These are phyloP conservation scores for Raphidocelis subcapitata DNA, from an alignment of 139 green algal species.

Conservation along the genomic window DNA sequence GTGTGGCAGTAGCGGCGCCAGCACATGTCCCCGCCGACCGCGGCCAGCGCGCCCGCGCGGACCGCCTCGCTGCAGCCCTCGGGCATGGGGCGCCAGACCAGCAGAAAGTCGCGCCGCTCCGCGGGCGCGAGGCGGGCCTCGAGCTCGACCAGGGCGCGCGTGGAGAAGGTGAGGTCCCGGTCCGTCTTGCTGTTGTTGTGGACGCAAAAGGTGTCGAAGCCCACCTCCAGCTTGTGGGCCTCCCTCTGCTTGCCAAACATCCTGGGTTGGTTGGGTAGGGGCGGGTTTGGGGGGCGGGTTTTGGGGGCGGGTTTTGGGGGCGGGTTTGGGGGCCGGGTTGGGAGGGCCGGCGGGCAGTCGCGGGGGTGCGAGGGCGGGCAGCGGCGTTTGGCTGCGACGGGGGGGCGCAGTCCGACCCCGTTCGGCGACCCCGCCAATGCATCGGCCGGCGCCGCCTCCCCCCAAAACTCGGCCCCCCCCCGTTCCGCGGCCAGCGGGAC, in stretches of 20 bases:
- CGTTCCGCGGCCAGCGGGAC: too few species aligned
- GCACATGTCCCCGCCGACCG: neutral
- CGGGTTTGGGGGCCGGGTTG: too few species aligned
- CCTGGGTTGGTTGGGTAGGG: too few species aligned
- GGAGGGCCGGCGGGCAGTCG: too few species aligned
- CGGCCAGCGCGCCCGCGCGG: neutral
- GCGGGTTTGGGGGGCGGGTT: too few species aligned
- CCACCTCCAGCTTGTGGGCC: constrained; percentile 18
- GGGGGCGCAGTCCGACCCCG: too few species aligned
- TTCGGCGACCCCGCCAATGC: too few species aligned
- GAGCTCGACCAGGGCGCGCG: constrained; percentile 7
- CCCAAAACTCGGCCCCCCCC: too few species aligned
- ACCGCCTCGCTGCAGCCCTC: neutral
- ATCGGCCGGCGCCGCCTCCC: too few species aligned
- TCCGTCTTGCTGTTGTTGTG: constrained; percentile 32
- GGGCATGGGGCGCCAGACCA: constrained; percentile 22
- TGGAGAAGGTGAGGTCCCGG: constrained; percentile 18
- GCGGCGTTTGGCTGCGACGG: neutral
- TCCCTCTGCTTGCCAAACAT: neutral
- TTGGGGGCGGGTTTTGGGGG: too few species aligned
- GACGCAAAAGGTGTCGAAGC: constrained; percentile 24
- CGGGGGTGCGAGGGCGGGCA: too few species aligned
- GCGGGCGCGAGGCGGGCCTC: constrained; percentile 15
- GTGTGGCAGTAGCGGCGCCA: constrained; percentile 30
- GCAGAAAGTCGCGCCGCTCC: constrained; percentile 14